Evolutionary conservation across 2,329 filamentous ascomycete species (phyloP), one percentile per base, ranked within the genome.

Genomic region (Trichoderma oligosporum): DNA sequence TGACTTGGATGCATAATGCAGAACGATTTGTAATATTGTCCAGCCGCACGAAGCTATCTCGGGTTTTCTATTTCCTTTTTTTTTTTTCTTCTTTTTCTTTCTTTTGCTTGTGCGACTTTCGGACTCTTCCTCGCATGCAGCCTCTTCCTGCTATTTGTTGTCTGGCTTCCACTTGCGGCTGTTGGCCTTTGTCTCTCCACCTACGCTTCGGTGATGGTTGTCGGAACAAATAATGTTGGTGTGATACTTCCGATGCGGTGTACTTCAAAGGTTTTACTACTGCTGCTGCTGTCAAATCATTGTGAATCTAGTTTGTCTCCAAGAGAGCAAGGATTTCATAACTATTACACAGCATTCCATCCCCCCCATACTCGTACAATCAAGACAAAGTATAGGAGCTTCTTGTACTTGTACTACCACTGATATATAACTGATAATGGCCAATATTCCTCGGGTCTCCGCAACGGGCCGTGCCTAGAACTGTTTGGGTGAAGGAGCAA

Each of bases 381-480:
- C n/a, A n/a, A n/a, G n/a, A n/a, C n/a, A n/a, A n/a, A n/a, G n/a
- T n/a, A n/a, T n/a, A n/a, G n/a, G n/a, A n/a, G n/a, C n/a, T n/a
- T n/a, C n/a, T n/a, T n/a, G n/a, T n/a, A n/a, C n/a, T n/a, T n/a
- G n/a, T n/a, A n/a, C n/a, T n/a, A n/a, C n/a, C n/a, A n/a, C n/a
- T n/a, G n/a, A n/a, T n/a, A n/a, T n/a, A n/a, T n/a, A n/a, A n/a
- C n/a, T n/a, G n/a, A n/a, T n/a, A n/a, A n/a, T n/a, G n/a, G n/a
- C n/a, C n/a, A n/a, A n/a, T 24, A 11, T 12, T 38, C 24, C 29
- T 46, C 25, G 36, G 24, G 36, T 29, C 57, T 59, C 57, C 57
- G 45, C 57, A 55, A 55, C 57, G 57, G 57, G 35, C 57, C 57
- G 57, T 59, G 48, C 57, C 57, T 44, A 54, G 57, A 53, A 58